phyloP scores from a whole-genome alignment of 352 stramenopile species.

The Phytophthora macrochlamydospora region DNA sequence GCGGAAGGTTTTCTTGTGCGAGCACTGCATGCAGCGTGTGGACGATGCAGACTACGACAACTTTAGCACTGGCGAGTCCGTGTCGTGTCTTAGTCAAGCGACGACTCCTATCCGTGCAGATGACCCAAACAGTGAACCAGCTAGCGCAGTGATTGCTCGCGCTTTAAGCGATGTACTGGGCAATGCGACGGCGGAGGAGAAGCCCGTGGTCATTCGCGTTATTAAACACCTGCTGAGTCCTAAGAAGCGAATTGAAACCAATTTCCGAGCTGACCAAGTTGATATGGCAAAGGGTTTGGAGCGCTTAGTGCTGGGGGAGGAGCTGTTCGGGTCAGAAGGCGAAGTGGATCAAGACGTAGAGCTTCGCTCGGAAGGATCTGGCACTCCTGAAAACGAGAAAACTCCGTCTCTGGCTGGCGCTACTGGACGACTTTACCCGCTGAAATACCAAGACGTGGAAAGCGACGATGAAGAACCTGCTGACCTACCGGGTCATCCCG shows the following conservation, averaged over 20 bases:
- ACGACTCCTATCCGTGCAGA: conserved; percentile 26
- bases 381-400: conserved; percentile 9
- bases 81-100: conserved; percentile 19
- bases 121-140: conserved; percentile 1
- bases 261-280: conserved; percentile 23
- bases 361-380: conserved; percentile 7
- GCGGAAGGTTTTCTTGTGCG: conserved; percentile 36
- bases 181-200: conserved; percentile 37
- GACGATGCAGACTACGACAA: conserved; percentile 59
- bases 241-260: conserved; percentile 18
- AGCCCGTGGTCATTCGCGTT: conserved; percentile 27
- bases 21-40: conserved; percentile 42
- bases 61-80: conserved; percentile 21
- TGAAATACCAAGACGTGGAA: conserved; percentile 25
- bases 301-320: conserved; percentile 21
- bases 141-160: conserved; percentile 37
- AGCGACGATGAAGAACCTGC: conserved; percentile 10
- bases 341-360: conserved; percentile 7
- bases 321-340: conserved; percentile 10
- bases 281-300: conserved; percentile 24
- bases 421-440: conserved; percentile 40
- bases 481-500: conserved; percentile 33
- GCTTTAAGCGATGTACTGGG: conserved; percentile 51
- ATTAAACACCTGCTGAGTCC: conserved; percentile 35
- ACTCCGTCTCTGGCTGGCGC: conserved; percentile 29